Percentiles rank a stretch among this genome's conserved stretches.
These are phyloP conservation scores for Bipolaris sorokiniana DNA, from an alignment of 2,329 filamentous ascomycete genomes.

Conservation along the genomic window DNA sequence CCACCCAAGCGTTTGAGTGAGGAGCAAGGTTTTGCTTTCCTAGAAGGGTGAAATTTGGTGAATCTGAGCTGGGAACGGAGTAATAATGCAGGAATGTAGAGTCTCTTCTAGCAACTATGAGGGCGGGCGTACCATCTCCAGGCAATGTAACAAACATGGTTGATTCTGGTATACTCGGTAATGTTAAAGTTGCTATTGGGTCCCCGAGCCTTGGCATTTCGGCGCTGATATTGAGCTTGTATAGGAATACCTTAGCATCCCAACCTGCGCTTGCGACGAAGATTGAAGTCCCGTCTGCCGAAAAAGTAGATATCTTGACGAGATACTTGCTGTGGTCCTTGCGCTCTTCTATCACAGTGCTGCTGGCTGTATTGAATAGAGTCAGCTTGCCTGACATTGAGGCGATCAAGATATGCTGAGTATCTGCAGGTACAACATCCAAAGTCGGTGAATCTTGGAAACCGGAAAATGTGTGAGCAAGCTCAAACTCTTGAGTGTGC, in stretches of 20 bases:
- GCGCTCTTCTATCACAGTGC: slow-evolving; percentile 54
- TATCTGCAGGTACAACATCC: slow-evolving; percentile 54
- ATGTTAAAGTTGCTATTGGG: slow-evolving; percentile 51
- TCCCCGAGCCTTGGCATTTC: slow-evolving; percentile 42
- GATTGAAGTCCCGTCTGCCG: slow-evolving; percentile 36
- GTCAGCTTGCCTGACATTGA: slow-evolving; percentile 66
- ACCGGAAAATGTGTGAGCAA: slow-evolving; percentile 47
- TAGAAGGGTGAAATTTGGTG: slow-evolving; percentile 45
- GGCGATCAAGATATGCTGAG: slow-evolving; percentile 58
- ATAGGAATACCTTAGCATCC: slow-evolving; percentile 64
- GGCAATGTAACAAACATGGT: slow-evolving; percentile 60
- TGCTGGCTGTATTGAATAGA: slow-evolving; percentile 52
- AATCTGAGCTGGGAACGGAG: slow-evolving; percentile 34
- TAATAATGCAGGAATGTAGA: slow-evolving; percentile 67
- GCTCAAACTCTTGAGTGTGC: slow-evolving; percentile 35
- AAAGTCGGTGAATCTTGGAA: slow-evolving; percentile 62
- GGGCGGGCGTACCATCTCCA: slow-evolving; percentile 53
- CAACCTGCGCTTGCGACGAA: slow-evolving; percentile 65
- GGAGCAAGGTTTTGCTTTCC: slow-evolving; percentile 67
- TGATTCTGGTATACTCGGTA: slow-evolving; percentile 64
- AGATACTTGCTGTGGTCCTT: slow-evolving; percentile 66
- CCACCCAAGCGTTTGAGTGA: slow-evolving; percentile 67
- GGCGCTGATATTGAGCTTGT: slow-evolving; percentile 46
- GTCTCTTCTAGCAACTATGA: slow-evolving; percentile 63
- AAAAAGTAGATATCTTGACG: slow-evolving; percentile 57